These are phyloP conservation scores for Malassezia sp. DNA, from an alignment of 1,284 basidiomycete species.

Conservation along the genomic window DNA sequence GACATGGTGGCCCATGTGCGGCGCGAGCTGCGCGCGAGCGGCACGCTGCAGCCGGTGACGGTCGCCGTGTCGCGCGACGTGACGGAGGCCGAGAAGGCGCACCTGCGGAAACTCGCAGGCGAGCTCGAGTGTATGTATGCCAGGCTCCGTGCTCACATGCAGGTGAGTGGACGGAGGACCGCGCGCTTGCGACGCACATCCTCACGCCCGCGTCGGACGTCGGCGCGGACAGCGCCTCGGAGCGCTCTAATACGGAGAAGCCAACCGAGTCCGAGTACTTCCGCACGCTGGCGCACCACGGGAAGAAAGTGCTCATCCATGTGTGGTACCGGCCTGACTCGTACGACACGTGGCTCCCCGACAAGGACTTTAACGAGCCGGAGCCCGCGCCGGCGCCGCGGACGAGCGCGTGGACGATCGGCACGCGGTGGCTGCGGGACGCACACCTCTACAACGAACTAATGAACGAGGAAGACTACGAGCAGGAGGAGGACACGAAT, in stretches of 20 bases:
- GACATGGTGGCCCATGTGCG: conserved; percentile 32
- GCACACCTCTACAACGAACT: conserved; percentile 40
- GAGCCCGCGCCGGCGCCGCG: conserved; percentile 39
- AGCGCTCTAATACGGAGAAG: conserved; percentile 6
- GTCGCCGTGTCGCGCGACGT: conserved; percentile 28
- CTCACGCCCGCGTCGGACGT: conserved; percentile 26
- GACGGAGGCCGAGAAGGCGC: conserved; percentile 32
- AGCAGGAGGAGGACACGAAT: conserved; percentile 24
- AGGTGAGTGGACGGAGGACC: conserved; percentile 31
- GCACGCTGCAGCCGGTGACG: conserved; percentile 20
- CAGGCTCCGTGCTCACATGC: no score
- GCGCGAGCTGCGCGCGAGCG: conserved; percentile 19
- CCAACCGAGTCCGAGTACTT: conserved; percentile 33
- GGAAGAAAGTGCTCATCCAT: conserved; percentile 41
- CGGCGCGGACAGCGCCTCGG: conserved; percentile 15
- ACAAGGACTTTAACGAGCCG: conserved; percentile 40
- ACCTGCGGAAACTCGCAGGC: conserved; percentile 25
- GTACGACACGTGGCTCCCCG: conserved; percentile 47
- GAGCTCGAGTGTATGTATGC: conserved; percentile 24
- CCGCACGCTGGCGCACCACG: conserved; percentile 37
- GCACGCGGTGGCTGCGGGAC: conserved; percentile 39
- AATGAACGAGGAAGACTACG: conserved; percentile 47
- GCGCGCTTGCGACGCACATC: conserved; percentile 29
- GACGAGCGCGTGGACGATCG: conserved; percentile 27
- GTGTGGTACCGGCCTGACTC: conserved; percentile 47